Conservation (phyloP, 306 rosid genomes). For the Begonia fuchsioides region DNA sequence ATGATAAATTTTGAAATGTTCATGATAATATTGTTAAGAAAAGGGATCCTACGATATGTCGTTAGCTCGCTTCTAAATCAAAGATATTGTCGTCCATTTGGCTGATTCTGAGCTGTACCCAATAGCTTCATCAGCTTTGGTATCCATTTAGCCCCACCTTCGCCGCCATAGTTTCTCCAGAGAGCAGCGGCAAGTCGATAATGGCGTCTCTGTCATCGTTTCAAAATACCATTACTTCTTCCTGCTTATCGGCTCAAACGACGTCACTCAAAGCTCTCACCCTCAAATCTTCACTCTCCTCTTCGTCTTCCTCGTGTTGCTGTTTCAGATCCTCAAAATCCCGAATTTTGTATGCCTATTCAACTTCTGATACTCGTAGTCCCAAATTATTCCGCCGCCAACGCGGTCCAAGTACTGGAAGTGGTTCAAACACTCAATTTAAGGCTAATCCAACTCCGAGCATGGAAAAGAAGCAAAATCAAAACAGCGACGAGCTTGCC, state of each 20-base stretch:
- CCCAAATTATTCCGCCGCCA: slow-evolving; percentile 22
- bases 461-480: slow-evolving; percentile 16
- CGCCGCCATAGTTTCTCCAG: neutral
- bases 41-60: too few relatives aligned
- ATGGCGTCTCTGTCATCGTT: slow-evolving; percentile 32
- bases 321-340: slow-evolving; percentile 8
- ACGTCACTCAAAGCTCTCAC: too few relatives aligned
- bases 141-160: neutral
- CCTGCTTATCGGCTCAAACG: slow-evolving; percentile 16
- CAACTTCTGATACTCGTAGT: slow-evolving; percentile 17
- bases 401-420: slow-evolving; percentile 3
- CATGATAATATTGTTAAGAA: too few relatives aligned
- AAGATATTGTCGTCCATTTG: too few relatives aligned
- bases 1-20: too few relatives aligned
- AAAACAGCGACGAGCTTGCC: slow-evolving; percentile 6
- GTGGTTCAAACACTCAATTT: slow-evolving; percentile 12
- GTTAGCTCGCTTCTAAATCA: too few relatives aligned
- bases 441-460: slow-evolving; percentile 20
- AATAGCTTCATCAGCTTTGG: too few relatives aligned
- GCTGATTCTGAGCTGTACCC: too few relatives aligned
- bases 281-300: slow-evolving; percentile 9
- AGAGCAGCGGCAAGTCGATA: neutral
- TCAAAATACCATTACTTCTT: slow-evolving; percentile 17
- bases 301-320: slow-evolving; percentile 6
- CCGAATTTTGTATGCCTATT: slow-evolving; percentile 15